Conservation (phyloP, 176 grass and related monocot genomes). For the Triticum monococcum region DNA sequence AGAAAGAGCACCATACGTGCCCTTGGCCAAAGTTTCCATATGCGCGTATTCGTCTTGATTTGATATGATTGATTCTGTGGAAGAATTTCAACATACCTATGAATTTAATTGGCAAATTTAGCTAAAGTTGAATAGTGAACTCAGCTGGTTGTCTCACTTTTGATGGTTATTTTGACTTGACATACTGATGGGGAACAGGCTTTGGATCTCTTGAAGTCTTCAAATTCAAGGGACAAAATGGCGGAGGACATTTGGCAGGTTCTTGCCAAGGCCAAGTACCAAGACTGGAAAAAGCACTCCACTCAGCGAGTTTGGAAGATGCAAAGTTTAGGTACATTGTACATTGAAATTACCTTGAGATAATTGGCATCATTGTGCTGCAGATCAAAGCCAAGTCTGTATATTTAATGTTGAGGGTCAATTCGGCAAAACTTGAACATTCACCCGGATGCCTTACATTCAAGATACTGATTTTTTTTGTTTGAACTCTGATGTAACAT, state of each 20-base stretch:
- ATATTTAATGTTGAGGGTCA: neutral
- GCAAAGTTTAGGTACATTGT: constrained; percentile 57
- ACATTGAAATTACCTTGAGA: too few relatives aligned
- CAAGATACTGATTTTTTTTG: neutral
- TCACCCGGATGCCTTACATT: neutral
- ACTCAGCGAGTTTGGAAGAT: constrained; percentile 51
- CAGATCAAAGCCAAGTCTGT: neutral
- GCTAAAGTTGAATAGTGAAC: neutral
- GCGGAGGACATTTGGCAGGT: constrained; percentile 66
- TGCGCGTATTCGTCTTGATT: too few relatives aligned
- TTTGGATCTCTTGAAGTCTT: constrained; percentile 54
- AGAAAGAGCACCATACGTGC: too few relatives aligned
- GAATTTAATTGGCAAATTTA: neutral
- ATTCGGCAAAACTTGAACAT: neutral
- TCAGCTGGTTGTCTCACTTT: neutral
- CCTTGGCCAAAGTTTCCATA: too few relatives aligned
- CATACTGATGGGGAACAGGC: constrained; percentile 42
- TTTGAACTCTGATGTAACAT: neutral
- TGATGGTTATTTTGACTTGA: neutral
- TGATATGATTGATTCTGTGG: too few relatives aligned
- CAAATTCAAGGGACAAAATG: constrained; percentile 34
- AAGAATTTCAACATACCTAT: neutral
- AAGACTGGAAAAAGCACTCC: constrained; percentile 73
- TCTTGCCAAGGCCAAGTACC: constrained; percentile 80
- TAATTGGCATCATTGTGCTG: too few relatives aligned